phyloP scores from a whole-genome alignment of 306 rosid species.

The Delonix regia region DNA sequence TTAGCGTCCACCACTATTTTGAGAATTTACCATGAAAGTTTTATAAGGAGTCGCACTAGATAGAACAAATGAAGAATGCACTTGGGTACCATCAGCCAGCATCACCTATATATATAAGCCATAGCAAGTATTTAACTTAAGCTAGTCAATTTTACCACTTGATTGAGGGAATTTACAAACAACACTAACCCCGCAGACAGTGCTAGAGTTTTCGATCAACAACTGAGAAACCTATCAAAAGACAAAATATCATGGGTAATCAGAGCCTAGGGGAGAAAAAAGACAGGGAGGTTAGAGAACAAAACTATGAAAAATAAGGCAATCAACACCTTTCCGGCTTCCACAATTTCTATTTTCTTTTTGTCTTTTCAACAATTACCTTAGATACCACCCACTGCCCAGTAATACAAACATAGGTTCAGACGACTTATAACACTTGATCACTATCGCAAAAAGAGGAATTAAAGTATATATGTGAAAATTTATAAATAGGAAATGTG shows the following conservation, averaged over 20 bases:
- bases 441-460: too few species aligned
- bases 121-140: slow-evolving; percentile 32
- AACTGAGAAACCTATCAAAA: slow-evolving; percentile 70
- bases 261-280: not conserved
- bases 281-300: not conserved
- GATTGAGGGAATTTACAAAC: slow-evolving; percentile 43
- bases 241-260: not conserved
- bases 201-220: slow-evolving; percentile 67
- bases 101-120: slow-evolving; percentile 58
- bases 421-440: not conserved
- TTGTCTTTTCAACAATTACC: too few species aligned
- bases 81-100: slow-evolving; percentile 79
- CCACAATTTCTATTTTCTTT: not conserved
- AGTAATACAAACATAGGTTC: not conserved
- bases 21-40: slow-evolving; percentile 75
- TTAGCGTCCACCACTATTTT: slow-evolving; percentile 22
- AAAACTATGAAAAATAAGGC: not conserved
- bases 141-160: slow-evolving; percentile 36
- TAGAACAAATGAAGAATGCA: slow-evolving; percentile 75
- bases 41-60: slow-evolving; percentile 92
- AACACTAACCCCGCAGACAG: slow-evolving; percentile 84
- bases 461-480: too few species aligned
- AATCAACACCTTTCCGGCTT: not conserved
- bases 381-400: not conserved
- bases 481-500: not conserved